Evolutionary conservation across 768 basidiomycete species (phyloP), one percentile per base, ranked within the genome.

Genomic region (Russula dissimulans): DNA sequence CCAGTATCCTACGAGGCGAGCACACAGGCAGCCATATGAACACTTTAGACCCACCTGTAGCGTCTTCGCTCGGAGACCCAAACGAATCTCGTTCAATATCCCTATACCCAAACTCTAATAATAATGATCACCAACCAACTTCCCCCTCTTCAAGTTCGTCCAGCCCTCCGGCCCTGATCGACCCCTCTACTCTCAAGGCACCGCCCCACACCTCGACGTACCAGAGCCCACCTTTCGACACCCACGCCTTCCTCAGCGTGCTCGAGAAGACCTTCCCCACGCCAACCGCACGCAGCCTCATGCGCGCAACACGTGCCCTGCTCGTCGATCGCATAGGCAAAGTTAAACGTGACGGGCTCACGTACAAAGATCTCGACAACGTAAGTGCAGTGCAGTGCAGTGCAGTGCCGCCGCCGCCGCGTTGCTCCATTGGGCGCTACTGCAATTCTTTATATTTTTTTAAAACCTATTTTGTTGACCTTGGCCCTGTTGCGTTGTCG

Each of bases 221-320:
- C 69, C 71, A 80, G 15, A 79, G 78, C 38, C 89, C 90, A 8
- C 91, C 91, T 0, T 93, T 93, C 69, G 79, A 93, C 67, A 93
- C 91, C 2, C 86, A 93, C 71, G 75, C 78, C 3, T 91, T 93
- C 75, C 86, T 90, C 63, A 67, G 69, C 26, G 84, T 79, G 1
- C 75, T 93, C 48, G 87, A 91, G 66, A 81, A 78, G 70, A 83
- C 84, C 0, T 92, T 93, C 67, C 81, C 89, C 0, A 83, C 84
- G 0, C 79, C 80, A 3, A 85, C 86, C 0, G 89, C 91, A 12
- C 81, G 81, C 43, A 84, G 83, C 67, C 79, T 93, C 56, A 93
- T 91, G 91, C 82, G 86, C 3, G 91, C 89, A 2, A 90, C 87
- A 11, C 77, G 88, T 39, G 91, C 88, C 0, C 73, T 91, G 65